Evolutionary conservation across 2,329 filamentous ascomycete genomes (phyloP).

Genomic region (Leptographium radiaticola): DNA sequence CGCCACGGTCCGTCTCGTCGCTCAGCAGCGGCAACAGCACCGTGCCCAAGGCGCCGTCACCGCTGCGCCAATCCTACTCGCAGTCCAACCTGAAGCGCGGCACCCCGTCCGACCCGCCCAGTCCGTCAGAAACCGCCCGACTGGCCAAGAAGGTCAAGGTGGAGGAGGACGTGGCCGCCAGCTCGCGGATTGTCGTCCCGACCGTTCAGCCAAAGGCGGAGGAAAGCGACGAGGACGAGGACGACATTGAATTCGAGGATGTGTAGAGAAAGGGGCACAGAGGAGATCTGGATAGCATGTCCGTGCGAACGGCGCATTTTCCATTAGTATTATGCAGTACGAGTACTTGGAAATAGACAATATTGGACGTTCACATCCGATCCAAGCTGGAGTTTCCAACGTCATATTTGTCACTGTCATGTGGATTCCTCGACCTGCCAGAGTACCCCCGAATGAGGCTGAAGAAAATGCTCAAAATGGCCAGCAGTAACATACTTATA

Average conservation of each 20-base stretch:
- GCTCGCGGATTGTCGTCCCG: too few relatives aligned
- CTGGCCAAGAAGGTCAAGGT: constrained; percentile 47
- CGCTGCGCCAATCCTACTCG: constrained; percentile 15
- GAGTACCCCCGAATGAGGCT: too few relatives aligned
- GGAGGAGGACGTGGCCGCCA: constrained; percentile 26
- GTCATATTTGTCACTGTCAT: too few relatives aligned
- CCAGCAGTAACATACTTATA: too few relatives aligned
- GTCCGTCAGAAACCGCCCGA: constrained; percentile 4
- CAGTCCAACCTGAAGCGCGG: constrained; percentile 22
- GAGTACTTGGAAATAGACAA: not conserved
- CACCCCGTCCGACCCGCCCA: constrained; percentile 14
- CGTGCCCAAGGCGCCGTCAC: constrained; percentile 13
- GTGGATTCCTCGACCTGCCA: too few relatives aligned
- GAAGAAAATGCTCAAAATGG: too few relatives aligned
- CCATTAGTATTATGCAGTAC: not conserved
- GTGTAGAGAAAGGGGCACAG: constrained; percentile 20
- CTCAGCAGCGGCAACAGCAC: constrained; percentile 1
- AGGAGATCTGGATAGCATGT: not conserved
- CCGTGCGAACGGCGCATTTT: not conserved
- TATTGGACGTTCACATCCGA: too few relatives aligned
- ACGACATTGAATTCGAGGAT: constrained; percentile 46
- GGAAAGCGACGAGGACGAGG: constrained; percentile 35
- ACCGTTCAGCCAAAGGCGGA: constrained; percentile 15
- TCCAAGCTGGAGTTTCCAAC: too few relatives aligned
- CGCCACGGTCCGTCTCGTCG: not conserved